phyloP scores from a whole-genome alignment of 176 grass and related monocot genomes.

The Ananas comosus region DNA sequence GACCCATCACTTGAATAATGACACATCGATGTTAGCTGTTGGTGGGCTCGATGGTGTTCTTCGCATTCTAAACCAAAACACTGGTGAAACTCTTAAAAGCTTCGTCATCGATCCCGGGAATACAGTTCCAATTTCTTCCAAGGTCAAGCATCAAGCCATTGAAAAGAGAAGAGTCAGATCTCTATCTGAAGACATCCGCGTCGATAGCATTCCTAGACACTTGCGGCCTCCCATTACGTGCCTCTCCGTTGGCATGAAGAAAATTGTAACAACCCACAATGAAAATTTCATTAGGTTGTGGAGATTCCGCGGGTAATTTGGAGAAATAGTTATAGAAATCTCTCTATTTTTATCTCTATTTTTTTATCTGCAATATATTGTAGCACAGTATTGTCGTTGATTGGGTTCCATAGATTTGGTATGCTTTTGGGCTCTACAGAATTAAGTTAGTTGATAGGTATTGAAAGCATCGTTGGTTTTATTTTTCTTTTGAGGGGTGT shows the following conservation, averaged over 20 bases:
- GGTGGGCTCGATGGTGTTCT: slow-evolving; percentile 81
- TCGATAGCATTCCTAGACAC: slow-evolving; percentile 44
- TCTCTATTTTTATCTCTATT: background rate
- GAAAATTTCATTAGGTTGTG: slow-evolving; percentile 63
- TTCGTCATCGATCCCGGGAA: slow-evolving; percentile 28
- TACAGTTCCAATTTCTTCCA: slow-evolving; percentile 10
- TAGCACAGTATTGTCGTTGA: background rate
- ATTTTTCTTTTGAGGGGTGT: no score
- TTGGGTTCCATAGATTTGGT: no score
- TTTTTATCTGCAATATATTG: slow-evolving; percentile 10
- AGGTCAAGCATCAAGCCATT: slow-evolving; percentile 15
- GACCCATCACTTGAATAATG: slow-evolving; percentile 47
- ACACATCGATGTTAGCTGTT: slow-evolving; percentile 38
- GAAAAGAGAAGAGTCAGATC: slow-evolving; percentile 44
- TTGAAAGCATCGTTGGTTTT: no score
- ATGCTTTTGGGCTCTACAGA: no score
- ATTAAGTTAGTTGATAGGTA: no score
- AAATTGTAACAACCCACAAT: slow-evolving; percentile 73
- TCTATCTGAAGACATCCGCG: slow-evolving; percentile 24
- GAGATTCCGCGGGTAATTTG: slow-evolving; percentile 32
- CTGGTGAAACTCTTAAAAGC: slow-evolving; percentile 40
- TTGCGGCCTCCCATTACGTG: slow-evolving; percentile 55
- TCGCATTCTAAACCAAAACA: slow-evolving; percentile 62
- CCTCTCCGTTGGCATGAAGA: slow-evolving; percentile 69
- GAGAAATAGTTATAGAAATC: background rate